These are phyloP conservation scores for Zymoseptoria crescenta DNA, from an alignment of 2,329 filamentous ascomycete species.

Conservation along the genomic window DNA sequence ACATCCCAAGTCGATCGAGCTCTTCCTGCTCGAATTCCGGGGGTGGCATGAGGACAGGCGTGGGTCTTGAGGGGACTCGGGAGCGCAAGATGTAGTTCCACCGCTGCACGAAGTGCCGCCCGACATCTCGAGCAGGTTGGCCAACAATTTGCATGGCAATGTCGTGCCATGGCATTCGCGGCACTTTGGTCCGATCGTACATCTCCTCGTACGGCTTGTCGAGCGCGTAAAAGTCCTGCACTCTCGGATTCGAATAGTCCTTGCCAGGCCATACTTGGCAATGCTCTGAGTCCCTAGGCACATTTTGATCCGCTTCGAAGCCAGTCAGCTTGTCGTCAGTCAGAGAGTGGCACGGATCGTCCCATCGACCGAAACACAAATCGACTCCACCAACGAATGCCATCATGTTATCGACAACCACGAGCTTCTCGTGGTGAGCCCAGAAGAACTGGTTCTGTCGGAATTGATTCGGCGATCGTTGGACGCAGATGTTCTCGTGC, in stretches of 20 bases:
- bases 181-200: slow-evolving; percentile 84
- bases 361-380: slow-evolving; percentile 94
- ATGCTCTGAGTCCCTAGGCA: slow-evolving; percentile 82
- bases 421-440: slow-evolving; percentile 97
- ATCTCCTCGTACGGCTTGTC: slow-evolving; percentile 97
- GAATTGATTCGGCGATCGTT: slow-evolving; percentile 93
- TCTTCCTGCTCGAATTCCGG: slow-evolving; percentile 85
- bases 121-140: slow-evolving; percentile 87
- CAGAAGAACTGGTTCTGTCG: slow-evolving; percentile 99
- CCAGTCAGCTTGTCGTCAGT: slow-evolving; percentile 92
- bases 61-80: slow-evolving; percentile 84
- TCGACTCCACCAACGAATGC: slow-evolving; percentile 95
- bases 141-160: slow-evolving; percentile 97
- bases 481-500: slow-evolving; percentile 92
- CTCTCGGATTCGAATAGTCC: slow-evolving; percentile 93
- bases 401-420: slow-evolving; percentile 89
- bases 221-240: slow-evolving; percentile 88
- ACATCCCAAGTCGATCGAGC: slow-evolving; percentile 76
- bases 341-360: slow-evolving; percentile 84
- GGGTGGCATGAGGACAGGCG: slow-evolving; percentile 85
- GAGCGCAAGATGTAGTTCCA: slow-evolving; percentile 97
- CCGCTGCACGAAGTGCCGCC: slow-evolving; percentile 90
- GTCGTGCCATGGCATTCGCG: slow-evolving; percentile 98
- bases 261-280: slow-evolving; percentile 96
- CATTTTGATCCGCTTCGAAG: slow-evolving; percentile 66